Conservation (phyloP, 208 protist species). For the Acanthamoeba royreba region DNA sequence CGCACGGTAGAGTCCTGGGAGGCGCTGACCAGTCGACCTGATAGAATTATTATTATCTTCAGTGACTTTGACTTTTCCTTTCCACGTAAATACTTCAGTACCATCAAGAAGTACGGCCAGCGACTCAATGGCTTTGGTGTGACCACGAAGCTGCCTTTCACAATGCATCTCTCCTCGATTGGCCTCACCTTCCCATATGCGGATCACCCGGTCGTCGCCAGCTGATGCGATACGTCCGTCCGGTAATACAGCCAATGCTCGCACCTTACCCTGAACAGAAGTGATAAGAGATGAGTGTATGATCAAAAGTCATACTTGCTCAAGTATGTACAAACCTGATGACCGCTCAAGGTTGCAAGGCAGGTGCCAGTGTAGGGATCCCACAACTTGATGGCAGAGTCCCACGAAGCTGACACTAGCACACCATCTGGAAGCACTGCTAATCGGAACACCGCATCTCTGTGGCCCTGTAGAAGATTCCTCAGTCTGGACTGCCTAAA, state of each 20-base stretch:
- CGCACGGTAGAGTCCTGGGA: background rate
- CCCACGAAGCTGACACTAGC: constrained; percentile 10
- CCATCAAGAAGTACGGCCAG: background rate
- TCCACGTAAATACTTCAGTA: too few relatives aligned
- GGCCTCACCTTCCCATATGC: background rate
- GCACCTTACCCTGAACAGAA: background rate
- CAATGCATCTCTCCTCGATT: background rate
- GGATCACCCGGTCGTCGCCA: background rate
- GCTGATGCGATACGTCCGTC: background rate
- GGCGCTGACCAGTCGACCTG: background rate
- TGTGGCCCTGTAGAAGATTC: background rate
- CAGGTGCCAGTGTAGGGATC: background rate
- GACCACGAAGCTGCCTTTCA: background rate
- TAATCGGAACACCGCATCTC: background rate
- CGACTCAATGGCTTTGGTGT: background rate
- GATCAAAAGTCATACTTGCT: too few relatives aligned
- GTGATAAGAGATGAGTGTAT: too few relatives aligned
- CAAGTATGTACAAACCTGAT: background rate
- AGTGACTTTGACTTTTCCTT: too few relatives aligned
- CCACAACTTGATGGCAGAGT: background rate
- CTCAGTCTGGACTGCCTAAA: too few relatives aligned
- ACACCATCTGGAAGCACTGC: background rate
- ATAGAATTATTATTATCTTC: too few relatives aligned
- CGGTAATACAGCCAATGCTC: background rate
- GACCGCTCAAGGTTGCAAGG: background rate